Base-by-base conservation (phyloP, 345 rosid species). In the Cochlearia excelsa region DNA sequence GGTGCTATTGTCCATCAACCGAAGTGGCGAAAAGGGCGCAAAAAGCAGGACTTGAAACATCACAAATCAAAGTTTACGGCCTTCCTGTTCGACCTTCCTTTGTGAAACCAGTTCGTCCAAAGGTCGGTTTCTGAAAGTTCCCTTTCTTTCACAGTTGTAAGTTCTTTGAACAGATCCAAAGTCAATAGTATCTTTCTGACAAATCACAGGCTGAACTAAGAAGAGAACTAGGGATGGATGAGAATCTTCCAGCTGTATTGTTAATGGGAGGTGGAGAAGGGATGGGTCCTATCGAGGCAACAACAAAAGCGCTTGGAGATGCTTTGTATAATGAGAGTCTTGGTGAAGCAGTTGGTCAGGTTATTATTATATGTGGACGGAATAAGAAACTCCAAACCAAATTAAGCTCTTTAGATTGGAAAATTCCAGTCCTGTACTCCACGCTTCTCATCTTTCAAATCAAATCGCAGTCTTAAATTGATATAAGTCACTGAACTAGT, bases 251-350 rank as follows among this genome's bases (percentile, higher is more conserved):
- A 27, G 95, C 97, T 49, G 96, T 87, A 39, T 70, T 94, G 69
- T 72, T 94, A 63, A 94, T 90, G 99, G 99, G 99, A 7, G 99
- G 99, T 77, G 99, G 97, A 60, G 99, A 94, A 80, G 99, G 99
- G 47, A 94, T 94, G 99, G 99, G 97, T 6, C 99, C 99, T 7
- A 90, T 94, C 30, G 99, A 94, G 80, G 84, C 87, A 64, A 90
- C 97, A 63, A 95, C 99, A 39, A 74, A 77, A 50, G 97, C 92
- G 34, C 90, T 94, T 44, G 93, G 80, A 37, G 72, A 86, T 74
- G 83, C 90, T 11, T 78, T 94, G 67, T 87, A 82, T 70, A 82
- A 94, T 56, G 89, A 90, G 74, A 75, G 68, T 67, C 83, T 80
- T 52, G 93, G 87, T 46, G 84, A 80, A 69, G 86, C 97, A 59